Percentiles rank a stretch among this genome's conserved stretches.
phyloP scores from a whole-genome alignment of 768 basidiomycete genomes.

The Lactarius akahatsu region DNA sequence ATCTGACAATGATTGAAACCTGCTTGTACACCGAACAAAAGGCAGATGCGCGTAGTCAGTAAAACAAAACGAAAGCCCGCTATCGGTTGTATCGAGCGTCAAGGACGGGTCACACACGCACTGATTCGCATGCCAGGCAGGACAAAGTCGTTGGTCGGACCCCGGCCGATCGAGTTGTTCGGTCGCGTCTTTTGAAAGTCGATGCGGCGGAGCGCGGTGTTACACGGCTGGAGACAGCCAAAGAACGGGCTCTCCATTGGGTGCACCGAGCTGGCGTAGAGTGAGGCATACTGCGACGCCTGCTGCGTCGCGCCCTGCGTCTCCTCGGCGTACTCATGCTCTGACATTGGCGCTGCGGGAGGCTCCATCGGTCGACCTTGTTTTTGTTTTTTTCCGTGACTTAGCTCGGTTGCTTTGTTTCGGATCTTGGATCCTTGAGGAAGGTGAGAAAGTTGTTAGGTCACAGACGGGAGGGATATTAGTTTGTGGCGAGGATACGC shows the following conservation, averaged over 20 bases:
- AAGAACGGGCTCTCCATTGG: slow-evolving; percentile 24
- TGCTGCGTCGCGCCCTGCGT: slow-evolving; percentile 27
- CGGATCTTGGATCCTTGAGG: neutral
- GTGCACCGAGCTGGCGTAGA: neutral
- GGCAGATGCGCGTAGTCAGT: neutral
- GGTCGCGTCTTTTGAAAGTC: slow-evolving; percentile 24
- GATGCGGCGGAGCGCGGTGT: slow-evolving; percentile 15
- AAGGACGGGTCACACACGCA: slow-evolving; percentile 38
- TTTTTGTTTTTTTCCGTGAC: neutral
- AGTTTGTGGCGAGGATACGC: slow-evolving; percentile 17
- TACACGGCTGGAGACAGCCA: slow-evolving; percentile 23
- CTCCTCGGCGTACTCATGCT: slow-evolving; percentile 17
- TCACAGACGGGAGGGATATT: neutral
- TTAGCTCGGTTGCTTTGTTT: neutral
- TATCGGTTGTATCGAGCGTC: neutral
- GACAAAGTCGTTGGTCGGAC: slow-evolving; percentile 46
- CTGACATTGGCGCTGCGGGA: neutral
- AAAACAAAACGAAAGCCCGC: slow-evolving; percentile 3
- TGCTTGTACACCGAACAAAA: slow-evolving; percentile 34
- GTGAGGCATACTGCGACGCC: slow-evolving; percentile 16
- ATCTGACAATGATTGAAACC: slow-evolving; percentile 58
- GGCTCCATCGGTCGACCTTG: slow-evolving; percentile 1
- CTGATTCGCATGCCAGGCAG: slow-evolving; percentile 74
- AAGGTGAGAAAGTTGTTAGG: neutral
- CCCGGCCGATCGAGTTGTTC: slow-evolving; percentile 20